Evolutionary conservation across 1,284 basidiomycete species (phyloP).

Genomic region (Veloporphyrellus conicus): DNA sequence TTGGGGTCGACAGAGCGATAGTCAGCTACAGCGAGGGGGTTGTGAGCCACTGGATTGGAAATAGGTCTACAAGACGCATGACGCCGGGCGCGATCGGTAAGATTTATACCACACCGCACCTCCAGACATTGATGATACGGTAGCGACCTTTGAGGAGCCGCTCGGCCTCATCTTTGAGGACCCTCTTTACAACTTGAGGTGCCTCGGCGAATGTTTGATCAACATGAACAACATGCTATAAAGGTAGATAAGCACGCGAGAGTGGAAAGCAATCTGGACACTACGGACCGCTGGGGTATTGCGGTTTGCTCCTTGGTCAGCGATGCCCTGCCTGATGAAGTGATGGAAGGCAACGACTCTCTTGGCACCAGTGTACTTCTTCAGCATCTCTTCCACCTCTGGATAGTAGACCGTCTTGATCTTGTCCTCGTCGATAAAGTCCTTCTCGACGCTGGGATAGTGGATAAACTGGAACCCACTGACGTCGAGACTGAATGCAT

Average conservation of each 20-base stretch:
- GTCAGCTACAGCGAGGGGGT: conserved; percentile 20
- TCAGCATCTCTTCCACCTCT: conserved; percentile 44
- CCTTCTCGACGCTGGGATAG: conserved; percentile 36
- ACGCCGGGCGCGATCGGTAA: not conserved
- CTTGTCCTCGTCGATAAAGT: conserved; percentile 40
- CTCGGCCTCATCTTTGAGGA: conserved; percentile 39
- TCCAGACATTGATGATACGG: conserved; percentile 55
- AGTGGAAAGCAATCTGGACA: not conserved
- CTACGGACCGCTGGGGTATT: conserved; percentile 35
- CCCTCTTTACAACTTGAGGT: conserved; percentile 37
- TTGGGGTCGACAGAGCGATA: conserved; percentile 16
- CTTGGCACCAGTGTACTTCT: conserved; percentile 40
- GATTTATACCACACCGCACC: conserved; percentile 10
- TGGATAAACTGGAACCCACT: conserved; percentile 42
- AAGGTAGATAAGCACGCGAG: not conserved
- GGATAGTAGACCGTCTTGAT: conserved; percentile 36
- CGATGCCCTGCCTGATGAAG: conserved; percentile 36
- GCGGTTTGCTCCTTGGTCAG: too few species aligned
- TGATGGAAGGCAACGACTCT: conserved; percentile 45
- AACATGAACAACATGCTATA: conserved; percentile 35
- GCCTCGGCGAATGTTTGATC: conserved; percentile 44
- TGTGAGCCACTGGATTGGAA: conserved; percentile 35
- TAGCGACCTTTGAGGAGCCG: conserved; percentile 40
- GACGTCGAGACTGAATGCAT: conserved; percentile 37
- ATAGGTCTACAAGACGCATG: conserved; percentile 34